Conservation (phyloP, 306 rosid species). For the Prunus davidiana region DNA sequence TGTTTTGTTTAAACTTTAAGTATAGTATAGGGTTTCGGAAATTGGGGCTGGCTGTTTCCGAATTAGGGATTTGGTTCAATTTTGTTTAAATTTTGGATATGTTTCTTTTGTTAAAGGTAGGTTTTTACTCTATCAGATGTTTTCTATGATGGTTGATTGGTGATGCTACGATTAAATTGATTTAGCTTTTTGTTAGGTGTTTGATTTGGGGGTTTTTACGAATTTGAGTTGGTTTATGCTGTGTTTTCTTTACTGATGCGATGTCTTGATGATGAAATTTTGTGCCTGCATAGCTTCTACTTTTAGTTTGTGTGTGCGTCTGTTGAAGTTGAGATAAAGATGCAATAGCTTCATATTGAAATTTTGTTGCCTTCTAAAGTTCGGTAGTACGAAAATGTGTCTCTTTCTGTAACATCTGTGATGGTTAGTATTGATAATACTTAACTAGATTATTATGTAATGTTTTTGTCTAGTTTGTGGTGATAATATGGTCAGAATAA, state of each 20-base stretch:
- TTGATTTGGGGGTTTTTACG: background rate
- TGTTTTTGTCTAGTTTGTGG: background rate
- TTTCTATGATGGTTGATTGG: background rate
- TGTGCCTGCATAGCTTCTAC: background rate
- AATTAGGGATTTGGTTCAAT: background rate
- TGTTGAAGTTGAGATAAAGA: background rate
- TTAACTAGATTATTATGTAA: background rate
- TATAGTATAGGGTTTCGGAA: background rate
- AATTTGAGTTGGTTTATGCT: background rate
- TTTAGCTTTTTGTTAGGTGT: background rate
- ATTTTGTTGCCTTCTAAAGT: background rate
- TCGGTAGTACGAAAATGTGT: no score
- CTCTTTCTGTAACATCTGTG: background rate
- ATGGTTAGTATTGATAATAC: background rate
- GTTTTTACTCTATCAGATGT: background rate
- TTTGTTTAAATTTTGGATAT: background rate
- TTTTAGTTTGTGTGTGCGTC: background rate
- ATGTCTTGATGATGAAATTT: background rate
- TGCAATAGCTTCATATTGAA: background rate
- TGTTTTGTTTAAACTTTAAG: background rate
- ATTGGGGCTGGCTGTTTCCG: background rate
- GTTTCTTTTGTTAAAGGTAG: background rate
- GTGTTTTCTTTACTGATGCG: background rate
- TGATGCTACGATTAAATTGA: background rate
- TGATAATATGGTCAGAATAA: background rate